Evolutionary conservation across 73 alveolate species (phyloP), one percentile per base, ranked within the genome.

Genomic region (Symbiodinium natans): DNA sequence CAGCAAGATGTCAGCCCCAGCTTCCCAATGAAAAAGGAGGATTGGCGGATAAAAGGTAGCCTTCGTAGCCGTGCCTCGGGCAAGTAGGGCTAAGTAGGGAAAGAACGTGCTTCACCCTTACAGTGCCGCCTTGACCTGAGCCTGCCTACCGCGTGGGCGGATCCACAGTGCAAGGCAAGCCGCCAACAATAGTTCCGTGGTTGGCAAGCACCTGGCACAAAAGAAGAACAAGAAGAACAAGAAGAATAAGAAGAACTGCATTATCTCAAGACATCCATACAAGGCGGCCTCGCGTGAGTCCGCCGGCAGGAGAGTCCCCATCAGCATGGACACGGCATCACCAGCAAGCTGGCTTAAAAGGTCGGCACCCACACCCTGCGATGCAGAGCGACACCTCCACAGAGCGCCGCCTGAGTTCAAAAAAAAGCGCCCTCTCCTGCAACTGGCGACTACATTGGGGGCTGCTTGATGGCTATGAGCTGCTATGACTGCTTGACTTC

Each of bases 11-110:
- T 90, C 97, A 17, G 97, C 97, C 11, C 82, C 97, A 13, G 97
- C 97, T 42, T 90, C 97, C 97, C 97, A 90, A 40, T 90, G 97
- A 42, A 90, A 90, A 74, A 90, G 34, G 56, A 90, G 97, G 29
- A 90, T 68, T 2, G 97, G 97, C 8, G 97, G 97, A 43, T 43
- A 90, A 54, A 43, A 63, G 59, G 6, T 6, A 6, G 13, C 59
- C 80, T 25, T 63, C 38, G 71, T 52, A 7, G 71, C 71, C 31
- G 71, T 52, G 71, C 71, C 71, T 52, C n/a, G n/a, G n/a, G n/a
- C n/a, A n/a, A n/a, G n/a, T n/a, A n/a, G n/a, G n/a, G n/a, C n/a
- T n/a, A n/a, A n/a, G n/a, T n/a, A n/a, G 31, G 23, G 71, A 52
- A 10, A 52, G 71, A 52, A 29, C 71, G 15, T 8, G 2, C 71